phyloP scores from a whole-genome alignment of 1,284 basidiomycete species.

The Heterobasidion annosum region DNA sequence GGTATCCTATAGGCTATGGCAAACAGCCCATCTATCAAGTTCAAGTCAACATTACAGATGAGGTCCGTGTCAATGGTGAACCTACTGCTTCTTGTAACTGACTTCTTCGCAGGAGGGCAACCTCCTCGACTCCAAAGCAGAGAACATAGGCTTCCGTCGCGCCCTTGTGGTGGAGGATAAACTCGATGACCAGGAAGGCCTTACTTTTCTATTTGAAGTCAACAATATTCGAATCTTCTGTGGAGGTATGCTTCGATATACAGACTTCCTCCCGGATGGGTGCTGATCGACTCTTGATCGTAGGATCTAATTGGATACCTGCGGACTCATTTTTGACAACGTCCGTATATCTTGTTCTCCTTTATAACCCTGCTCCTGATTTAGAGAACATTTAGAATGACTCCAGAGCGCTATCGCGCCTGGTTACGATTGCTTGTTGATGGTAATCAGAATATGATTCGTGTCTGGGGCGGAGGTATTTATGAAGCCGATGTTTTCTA shows the following conservation, averaged over 20 bases:
- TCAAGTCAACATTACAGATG: slow-evolving; percentile 40
- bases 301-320: slow-evolving; percentile 90
- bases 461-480: slow-evolving; percentile 81
- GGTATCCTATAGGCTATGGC: slow-evolving; percentile 83
- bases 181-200: slow-evolving; percentile 63
- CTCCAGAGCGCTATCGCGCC: slow-evolving; percentile 42
- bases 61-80: slow-evolving; percentile 25
- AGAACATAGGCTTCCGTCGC: slow-evolving; percentile 71
- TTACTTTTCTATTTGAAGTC: slow-evolving; percentile 82
- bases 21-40: slow-evolving; percentile 69
- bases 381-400: slow-evolving; percentile 23
- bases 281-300: background rate
- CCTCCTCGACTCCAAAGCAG: slow-evolving; percentile 37
- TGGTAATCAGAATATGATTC: slow-evolving; percentile 80
- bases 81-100: background rate
- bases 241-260: slow-evolving; percentile 42
- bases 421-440: slow-evolving; percentile 71
- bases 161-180: slow-evolving; percentile 69
- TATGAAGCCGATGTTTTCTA: slow-evolving; percentile 77
- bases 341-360: slow-evolving; percentile 25
- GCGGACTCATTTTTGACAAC: slow-evolving; percentile 82
- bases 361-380: background rate
- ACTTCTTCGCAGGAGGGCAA: slow-evolving; percentile 30
- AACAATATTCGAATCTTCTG: slow-evolving; percentile 85
- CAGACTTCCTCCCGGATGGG: background rate